Evolutionary conservation across 345 rosid genomes (phyloP).

Genomic region (Linum lewisii): DNA sequence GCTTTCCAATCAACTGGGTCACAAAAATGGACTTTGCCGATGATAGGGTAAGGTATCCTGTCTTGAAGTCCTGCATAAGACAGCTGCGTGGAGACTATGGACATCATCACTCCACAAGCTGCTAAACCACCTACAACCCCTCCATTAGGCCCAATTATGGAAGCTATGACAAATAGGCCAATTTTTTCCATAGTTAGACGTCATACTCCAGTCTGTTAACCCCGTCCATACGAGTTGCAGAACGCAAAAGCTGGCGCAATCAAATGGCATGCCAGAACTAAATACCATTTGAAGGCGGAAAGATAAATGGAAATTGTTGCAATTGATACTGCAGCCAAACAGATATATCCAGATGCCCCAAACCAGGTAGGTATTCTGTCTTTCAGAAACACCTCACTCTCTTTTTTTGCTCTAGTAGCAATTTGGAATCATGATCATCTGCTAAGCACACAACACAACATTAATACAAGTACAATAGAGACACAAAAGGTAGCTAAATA

Average conservation of each 20-base stretch:
- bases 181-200: slow-evolving; percentile 88
- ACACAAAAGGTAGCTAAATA: too few species aligned
- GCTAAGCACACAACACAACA: slow-evolving; percentile 12
- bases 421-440: slow-evolving; percentile 44
- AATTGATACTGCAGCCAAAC: slow-evolving; percentile 82
- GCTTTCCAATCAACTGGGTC: slow-evolving; percentile 70
- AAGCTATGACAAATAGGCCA: slow-evolving; percentile 79
- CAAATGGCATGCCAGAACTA: slow-evolving; percentile 65
- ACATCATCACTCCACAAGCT: slow-evolving; percentile 86
- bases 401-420: slow-evolving; percentile 43
- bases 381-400: slow-evolving; percentile 60
- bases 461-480: slow-evolving; percentile 9
- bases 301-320: slow-evolving; percentile 59
- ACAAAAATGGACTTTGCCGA: slow-evolving; percentile 92
- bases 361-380: slow-evolving; percentile 69
- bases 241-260: slow-evolving; percentile 91
- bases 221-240: slow-evolving; percentile 89
- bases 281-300: slow-evolving; percentile 83
- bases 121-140: slow-evolving; percentile 88
- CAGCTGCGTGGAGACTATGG: slow-evolving; percentile 93
- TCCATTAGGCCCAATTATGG: slow-evolving; percentile 65
- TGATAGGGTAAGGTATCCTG: slow-evolving; percentile 74
- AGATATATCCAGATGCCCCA: slow-evolving; percentile 77
- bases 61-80: slow-evolving; percentile 96
- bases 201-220: slow-evolving; percentile 74